Conservation (phyloP, 2,329 filamentous ascomycete genomes). For the Stemphylium lycopersici region DNA sequence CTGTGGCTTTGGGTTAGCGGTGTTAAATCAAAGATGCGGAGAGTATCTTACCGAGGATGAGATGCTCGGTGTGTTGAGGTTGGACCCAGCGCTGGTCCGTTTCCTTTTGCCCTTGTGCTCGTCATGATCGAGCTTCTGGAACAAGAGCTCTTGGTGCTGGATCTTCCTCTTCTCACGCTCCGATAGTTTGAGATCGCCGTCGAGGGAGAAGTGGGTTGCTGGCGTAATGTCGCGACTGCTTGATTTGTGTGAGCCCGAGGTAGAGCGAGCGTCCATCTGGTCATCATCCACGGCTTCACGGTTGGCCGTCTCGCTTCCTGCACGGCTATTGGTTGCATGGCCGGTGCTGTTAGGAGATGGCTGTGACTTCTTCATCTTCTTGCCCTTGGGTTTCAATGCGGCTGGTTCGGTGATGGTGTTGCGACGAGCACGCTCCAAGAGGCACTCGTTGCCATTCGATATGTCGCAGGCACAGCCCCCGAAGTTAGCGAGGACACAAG, state of each 20-base stretch:
- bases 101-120: slow-evolving; percentile 61
- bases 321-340: slow-evolving; percentile 62
- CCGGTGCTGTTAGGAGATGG: slow-evolving; percentile 62
- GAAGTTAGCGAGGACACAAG: slow-evolving; percentile 74
- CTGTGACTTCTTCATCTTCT: slow-evolving; percentile 57
- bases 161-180: slow-evolving; percentile 68
- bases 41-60: slow-evolving; percentile 49
- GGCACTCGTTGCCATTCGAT: slow-evolving; percentile 44
- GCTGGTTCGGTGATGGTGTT: slow-evolving; percentile 36
- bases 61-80: slow-evolving; percentile 57
- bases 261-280: slow-evolving; percentile 61
- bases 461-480: slow-evolving; percentile 77
- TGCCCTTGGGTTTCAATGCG: slow-evolving; percentile 51
- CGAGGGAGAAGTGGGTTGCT: slow-evolving; percentile 58
- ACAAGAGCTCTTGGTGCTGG: slow-evolving; percentile 66
- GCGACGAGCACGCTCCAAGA: slow-evolving; percentile 45
- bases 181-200: slow-evolving; percentile 59
- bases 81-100: slow-evolving; percentile 61
- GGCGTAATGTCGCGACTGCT: slow-evolving; percentile 68
- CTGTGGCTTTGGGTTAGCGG: slow-evolving; percentile 37
- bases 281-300: slow-evolving; percentile 61
- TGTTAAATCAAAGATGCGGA: slow-evolving; percentile 16
- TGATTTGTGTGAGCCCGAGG: slow-evolving; percentile 62
- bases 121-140: slow-evolving; percentile 65
- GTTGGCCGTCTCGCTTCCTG: slow-evolving; percentile 63